phyloP scores from a whole-genome alignment of 371 early-diverging fungal species.

The Mucor plumbeus region DNA sequence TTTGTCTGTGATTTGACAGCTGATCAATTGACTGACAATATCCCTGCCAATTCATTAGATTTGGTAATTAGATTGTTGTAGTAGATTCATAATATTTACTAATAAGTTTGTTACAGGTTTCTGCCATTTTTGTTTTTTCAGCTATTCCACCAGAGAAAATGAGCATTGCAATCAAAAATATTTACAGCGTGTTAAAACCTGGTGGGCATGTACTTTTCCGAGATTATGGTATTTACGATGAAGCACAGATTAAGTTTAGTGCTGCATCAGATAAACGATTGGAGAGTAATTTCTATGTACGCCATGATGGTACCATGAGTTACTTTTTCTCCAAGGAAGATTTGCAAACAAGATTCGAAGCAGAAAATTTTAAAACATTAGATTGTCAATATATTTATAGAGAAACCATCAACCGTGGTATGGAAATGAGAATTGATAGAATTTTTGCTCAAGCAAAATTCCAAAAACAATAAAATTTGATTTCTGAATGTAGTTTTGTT shows the following conservation, averaged over 20 bases:
- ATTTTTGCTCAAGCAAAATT: slow-evolving; percentile 91
- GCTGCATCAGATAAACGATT: slow-evolving; percentile 70
- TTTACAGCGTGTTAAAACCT: slow-evolving; percentile 70
- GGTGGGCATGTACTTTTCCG: slow-evolving; percentile 85
- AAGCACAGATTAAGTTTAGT: slow-evolving; percentile 89
- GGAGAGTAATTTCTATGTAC: slow-evolving; percentile 83
- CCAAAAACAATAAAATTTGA: slow-evolving; percentile 33
- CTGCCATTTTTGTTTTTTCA: slow-evolving; percentile 84
- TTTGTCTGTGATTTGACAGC: slow-evolving; percentile 86
- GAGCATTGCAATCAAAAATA: slow-evolving; percentile 67
- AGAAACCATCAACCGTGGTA: slow-evolving; percentile 82
- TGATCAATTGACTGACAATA: slow-evolving; percentile 64
- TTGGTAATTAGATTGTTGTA: slow-evolving; percentile 40
- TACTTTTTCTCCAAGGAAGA: slow-evolving; percentile 72
- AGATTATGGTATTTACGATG: slow-evolving; percentile 90
- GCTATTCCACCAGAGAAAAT: slow-evolving; percentile 88
- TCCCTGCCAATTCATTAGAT: slow-evolving; percentile 73
- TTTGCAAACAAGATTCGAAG: slow-evolving; percentile 60
- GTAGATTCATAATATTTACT: neutral
- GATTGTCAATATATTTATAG: slow-evolving; percentile 78
- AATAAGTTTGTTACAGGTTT: slow-evolving; percentile 41
- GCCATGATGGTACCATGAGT: slow-evolving; percentile 85
- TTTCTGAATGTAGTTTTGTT: neutral
- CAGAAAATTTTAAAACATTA: slow-evolving; percentile 71
- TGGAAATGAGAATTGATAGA: slow-evolving; percentile 78